Evolutionary conservation across 2,329 filamentous ascomycete species (phyloP), one percentile per base, ranked within the genome.

Genomic region (Ophiosphaerella narmari): DNA sequence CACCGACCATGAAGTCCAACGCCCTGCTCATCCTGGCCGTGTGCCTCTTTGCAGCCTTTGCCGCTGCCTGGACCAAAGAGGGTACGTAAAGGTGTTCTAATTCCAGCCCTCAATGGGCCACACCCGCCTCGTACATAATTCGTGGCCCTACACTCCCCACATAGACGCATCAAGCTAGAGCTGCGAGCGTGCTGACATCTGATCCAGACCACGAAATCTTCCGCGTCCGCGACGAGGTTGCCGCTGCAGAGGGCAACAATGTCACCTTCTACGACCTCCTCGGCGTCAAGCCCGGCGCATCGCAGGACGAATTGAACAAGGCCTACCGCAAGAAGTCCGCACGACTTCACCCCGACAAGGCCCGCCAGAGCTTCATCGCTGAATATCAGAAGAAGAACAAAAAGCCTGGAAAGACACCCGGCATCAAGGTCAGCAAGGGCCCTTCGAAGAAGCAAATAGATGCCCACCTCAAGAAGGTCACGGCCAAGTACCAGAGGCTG

Each of bases 241-340:
- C 83, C 53, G 77, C 84, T 38, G 79, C 86, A 59, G 90, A 97
- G 73, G 91, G 94, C 50, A 67, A 80, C 43, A 87, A 89, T 55
- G 82, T 90, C 52, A 94, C 90, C 63, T 99, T 99, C 77, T 99
- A 99, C 83, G 80, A 95, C 71, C 94, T 96, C 76, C 80, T 99
- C 56, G 91, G 88, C 66, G 83, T 96, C 59, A 79, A 82, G 43
- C 79, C 85, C 52, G 82, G 81, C 50, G 93, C 91, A 53, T 88
- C 82, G 63, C 86, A 90, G 60, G 91, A 96, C 57, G 90, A 96
- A 55, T 89, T 99, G 77, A 91, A 87, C 79, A 95, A 94, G 75
- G 92, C 91, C 65, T 96, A 95, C 81, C 90, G 90, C 78, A 91
- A 92, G 77, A 91, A 88, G 76, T 89, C 91, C 38, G 39, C 84